Evolutionary conservation across 2,329 filamentous ascomycete genomes (phyloP).

Genomic region (Tolypocladium guangdongense): DNA sequence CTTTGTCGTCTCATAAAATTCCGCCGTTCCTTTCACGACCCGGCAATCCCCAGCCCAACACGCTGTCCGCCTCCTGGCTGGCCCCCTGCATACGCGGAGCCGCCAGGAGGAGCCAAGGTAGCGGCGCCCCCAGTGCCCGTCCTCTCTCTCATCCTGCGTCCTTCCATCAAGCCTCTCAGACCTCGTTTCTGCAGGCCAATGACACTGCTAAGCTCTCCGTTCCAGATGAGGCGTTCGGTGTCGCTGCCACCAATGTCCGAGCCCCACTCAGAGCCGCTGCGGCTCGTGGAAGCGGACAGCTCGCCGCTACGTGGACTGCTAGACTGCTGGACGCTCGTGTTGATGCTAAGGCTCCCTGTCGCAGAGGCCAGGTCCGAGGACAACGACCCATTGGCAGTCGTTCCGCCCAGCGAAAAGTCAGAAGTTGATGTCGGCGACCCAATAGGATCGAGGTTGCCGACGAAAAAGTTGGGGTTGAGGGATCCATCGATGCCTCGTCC

Average conservation of each 20-base stretch:
- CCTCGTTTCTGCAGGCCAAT: constrained; percentile 94
- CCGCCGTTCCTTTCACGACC: constrained; percentile 19
- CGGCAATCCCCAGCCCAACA: constrained; percentile 43
- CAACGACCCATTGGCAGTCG: constrained; percentile 16
- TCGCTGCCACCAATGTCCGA: constrained; percentile 41
- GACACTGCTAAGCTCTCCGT: constrained; percentile 72
- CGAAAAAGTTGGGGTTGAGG: constrained; percentile 52
- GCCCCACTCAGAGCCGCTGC: constrained; percentile 45
- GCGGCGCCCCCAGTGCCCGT: constrained; percentile 31
- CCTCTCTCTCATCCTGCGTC: constrained; percentile 71
- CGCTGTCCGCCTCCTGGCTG: constrained; percentile 21
- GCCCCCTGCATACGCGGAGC: constrained; percentile 4
- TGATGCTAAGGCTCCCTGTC: constrained; percentile 34
- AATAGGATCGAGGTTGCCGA: constrained; percentile 35
- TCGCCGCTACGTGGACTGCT: constrained; percentile 34
- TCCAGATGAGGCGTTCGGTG: constrained; percentile 53
- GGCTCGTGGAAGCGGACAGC: constrained; percentile 37
- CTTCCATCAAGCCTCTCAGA: constrained; percentile 87
- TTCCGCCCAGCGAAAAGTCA: constrained; percentile 22
- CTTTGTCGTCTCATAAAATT: not conserved
- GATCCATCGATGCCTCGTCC: constrained; percentile 68
- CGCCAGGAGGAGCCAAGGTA: constrained; percentile 11
- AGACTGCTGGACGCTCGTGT: constrained; percentile 28
- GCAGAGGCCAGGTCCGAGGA: constrained; percentile 21
- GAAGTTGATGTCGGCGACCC: constrained; percentile 20